phyloP scores from a whole-genome alignment of 2,329 filamentous ascomycete genomes.

The Lasiodiplodia hormozganensis region DNA sequence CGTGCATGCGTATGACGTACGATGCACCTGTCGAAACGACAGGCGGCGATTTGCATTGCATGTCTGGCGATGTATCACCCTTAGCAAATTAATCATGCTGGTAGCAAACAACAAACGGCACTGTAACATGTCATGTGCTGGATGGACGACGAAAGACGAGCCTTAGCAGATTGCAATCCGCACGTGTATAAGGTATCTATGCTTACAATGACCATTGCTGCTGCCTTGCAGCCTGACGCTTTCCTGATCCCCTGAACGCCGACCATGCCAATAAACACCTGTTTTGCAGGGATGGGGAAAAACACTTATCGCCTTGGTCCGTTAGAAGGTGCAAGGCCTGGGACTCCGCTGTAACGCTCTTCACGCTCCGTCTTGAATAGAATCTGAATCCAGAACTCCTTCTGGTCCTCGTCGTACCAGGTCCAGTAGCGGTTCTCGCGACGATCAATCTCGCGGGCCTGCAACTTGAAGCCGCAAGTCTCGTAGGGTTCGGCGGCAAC shows the following conservation, averaged over 20 bases:
- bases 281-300: neutral
- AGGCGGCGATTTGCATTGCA: constrained; percentile 22
- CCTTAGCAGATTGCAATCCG: constrained; percentile 19
- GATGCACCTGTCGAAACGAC: constrained; percentile 25
- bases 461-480: constrained; percentile 95
- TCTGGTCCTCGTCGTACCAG: constrained; percentile 94
- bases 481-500: constrained; percentile 98
- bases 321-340: constrained; percentile 62
- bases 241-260: constrained; percentile 12
- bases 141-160: neutral
- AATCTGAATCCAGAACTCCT: constrained; percentile 97
- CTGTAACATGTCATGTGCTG: neutral
- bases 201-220: constrained; percentile 26
- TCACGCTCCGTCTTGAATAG: constrained; percentile 99
- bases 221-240: constrained; percentile 15
- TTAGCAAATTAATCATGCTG: neutral
- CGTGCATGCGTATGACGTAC: constrained; percentile 24
- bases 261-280: constrained; percentile 21
- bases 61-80: constrained; percentile 14
- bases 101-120: constrained; percentile 11
- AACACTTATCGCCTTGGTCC: constrained; percentile 35
- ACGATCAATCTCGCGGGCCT: constrained; percentile 90
- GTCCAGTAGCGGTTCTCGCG: constrained; percentile 87
- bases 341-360: constrained; percentile 78
- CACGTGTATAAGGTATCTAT: constrained; percentile 27